Evolutionary conservation across 805 yeast genomes (phyloP).

Genomic region (Scheffersomyces stipitis): DNA sequence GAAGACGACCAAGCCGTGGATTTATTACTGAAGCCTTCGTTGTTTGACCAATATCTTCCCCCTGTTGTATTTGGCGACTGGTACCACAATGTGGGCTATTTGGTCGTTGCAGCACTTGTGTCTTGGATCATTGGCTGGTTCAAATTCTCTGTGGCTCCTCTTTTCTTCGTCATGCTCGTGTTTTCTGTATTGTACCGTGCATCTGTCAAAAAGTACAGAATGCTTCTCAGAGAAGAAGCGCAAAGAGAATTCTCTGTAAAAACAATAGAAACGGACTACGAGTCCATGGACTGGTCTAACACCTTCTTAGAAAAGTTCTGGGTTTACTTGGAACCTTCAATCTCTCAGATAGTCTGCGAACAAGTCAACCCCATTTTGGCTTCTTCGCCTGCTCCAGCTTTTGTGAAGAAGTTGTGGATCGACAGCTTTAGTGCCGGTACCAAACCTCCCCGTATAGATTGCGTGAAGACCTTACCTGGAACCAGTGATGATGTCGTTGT

Average conservation of each 20-base stretch:
- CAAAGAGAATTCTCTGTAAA: slow-evolving; percentile 83
- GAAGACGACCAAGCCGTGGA: slow-evolving; percentile 73
- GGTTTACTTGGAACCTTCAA: slow-evolving; percentile 85
- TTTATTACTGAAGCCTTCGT: slow-evolving; percentile 65
- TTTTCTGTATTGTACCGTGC: slow-evolving; percentile 75
- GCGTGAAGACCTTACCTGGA: slow-evolving; percentile 83
- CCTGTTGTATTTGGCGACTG: slow-evolving; percentile 87
- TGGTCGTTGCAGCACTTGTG: slow-evolving; percentile 63
- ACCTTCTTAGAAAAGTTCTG: slow-evolving; percentile 87
- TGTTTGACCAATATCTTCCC: slow-evolving; percentile 74
- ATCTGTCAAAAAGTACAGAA: slow-evolving; percentile 77
- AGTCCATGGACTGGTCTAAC: slow-evolving; percentile 95
- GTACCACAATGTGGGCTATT: slow-evolving; percentile 84
- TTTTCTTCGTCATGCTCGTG: slow-evolving; percentile 67
- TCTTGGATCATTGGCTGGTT: slow-evolving; percentile 82
- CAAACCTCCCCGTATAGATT: slow-evolving; percentile 91
- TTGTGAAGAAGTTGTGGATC: slow-evolving; percentile 79
- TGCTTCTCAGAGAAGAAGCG: slow-evolving; percentile 70
- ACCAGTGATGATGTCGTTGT: slow-evolving; percentile 93
- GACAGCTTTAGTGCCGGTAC: slow-evolving; percentile 91
- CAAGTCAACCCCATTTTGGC: slow-evolving; percentile 84
- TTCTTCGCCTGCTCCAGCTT: slow-evolving; percentile 74
- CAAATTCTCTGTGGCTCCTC: slow-evolving; percentile 75
- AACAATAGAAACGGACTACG: slow-evolving; percentile 83
- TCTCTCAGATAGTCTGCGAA: slow-evolving; percentile 81